Conservation (phyloP, 345 rosid species). For the Acer yangbiense region DNA sequence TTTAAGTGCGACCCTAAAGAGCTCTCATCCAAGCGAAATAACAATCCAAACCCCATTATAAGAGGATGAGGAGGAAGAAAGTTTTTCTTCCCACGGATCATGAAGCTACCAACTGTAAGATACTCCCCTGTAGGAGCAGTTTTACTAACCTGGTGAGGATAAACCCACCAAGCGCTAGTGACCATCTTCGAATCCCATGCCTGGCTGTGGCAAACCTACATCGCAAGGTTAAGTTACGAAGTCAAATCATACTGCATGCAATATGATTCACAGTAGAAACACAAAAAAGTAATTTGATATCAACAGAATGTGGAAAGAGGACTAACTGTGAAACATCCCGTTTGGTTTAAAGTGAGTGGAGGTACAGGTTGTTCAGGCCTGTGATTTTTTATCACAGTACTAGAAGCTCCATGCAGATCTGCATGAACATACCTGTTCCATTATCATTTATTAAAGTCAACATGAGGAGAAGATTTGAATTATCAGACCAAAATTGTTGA, state of each 20-base stretch:
- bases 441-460: conserved; percentile 20
- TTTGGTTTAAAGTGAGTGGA: conserved; percentile 94
- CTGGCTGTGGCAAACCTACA: conserved; percentile 95
- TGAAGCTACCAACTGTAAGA: conserved; percentile 97
- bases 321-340: conserved; percentile 91
- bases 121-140: conserved; percentile 99
- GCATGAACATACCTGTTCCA: conserved; percentile 91
- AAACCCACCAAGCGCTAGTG: conserved; percentile 99
- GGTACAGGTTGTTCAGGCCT: conserved; percentile 86
- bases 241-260: conserved; percentile 5
- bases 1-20: conserved; percentile 95
- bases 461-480: background rate
- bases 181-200: conserved; percentile 99
- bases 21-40: conserved; percentile 97
- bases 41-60: conserved; percentile 95
- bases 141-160: conserved; percentile 97
- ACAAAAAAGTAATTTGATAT: background rate
- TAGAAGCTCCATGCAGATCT: conserved; percentile 96
- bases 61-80: conserved; percentile 98
- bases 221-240: conserved; percentile 17
- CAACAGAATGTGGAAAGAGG: background rate
- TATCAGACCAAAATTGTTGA: conserved; percentile 2
- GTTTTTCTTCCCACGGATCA: conserved; percentile 97
- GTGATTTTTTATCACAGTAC: conserved; percentile 95
- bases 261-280: conserved; percentile 7